Conservation (phyloP, 768 basidiomycete species). For the Bullera alba region DNA sequence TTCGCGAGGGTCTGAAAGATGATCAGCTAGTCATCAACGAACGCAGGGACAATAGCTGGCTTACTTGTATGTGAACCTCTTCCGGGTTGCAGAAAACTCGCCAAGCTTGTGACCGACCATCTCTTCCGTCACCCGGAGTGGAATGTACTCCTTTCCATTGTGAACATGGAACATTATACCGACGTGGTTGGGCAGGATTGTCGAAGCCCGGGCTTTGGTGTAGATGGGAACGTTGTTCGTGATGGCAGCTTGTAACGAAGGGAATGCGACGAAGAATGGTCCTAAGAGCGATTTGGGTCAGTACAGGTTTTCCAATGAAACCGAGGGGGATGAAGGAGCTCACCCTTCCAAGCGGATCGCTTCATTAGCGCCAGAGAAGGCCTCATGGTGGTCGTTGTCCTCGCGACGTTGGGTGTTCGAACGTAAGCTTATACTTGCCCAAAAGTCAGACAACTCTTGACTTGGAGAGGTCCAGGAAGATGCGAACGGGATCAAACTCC, state of each 20-base stretch:
- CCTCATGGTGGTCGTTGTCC: slow-evolving; percentile 28
- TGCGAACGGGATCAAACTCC: too few species aligned
- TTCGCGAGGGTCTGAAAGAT: neutral
- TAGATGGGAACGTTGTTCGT: slow-evolving; percentile 75
- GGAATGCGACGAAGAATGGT: slow-evolving; percentile 90
- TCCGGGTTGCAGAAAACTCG: slow-evolving; percentile 86
- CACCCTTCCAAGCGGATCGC: slow-evolving; percentile 51
- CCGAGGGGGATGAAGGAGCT: slow-evolving; percentile 1
- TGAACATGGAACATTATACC: slow-evolving; percentile 88
- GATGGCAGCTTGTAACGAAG: slow-evolving; percentile 72
- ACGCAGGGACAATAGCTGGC: slow-evolving; percentile 43
- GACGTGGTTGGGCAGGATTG: slow-evolving; percentile 90
- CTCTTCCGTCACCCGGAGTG: slow-evolving; percentile 82
- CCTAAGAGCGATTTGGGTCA: slow-evolving; percentile 51
- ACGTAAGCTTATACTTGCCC: too few species aligned
- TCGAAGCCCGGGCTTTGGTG: slow-evolving; percentile 81
- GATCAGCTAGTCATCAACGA: neutral
- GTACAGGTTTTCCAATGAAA: neutral
- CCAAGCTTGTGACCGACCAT: slow-evolving; percentile 99
- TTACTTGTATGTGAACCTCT: slow-evolving; percentile 76
- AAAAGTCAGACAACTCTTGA: too few species aligned
- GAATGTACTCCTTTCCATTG: slow-evolving; percentile 83
- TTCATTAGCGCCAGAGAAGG: slow-evolving; percentile 27
- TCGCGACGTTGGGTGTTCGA: too few species aligned
- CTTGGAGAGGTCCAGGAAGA: neutral